Base-by-base conservation (phyloP, 352 stramenopile genomes). In the Thalassiosira livingstoniorum region DNA sequence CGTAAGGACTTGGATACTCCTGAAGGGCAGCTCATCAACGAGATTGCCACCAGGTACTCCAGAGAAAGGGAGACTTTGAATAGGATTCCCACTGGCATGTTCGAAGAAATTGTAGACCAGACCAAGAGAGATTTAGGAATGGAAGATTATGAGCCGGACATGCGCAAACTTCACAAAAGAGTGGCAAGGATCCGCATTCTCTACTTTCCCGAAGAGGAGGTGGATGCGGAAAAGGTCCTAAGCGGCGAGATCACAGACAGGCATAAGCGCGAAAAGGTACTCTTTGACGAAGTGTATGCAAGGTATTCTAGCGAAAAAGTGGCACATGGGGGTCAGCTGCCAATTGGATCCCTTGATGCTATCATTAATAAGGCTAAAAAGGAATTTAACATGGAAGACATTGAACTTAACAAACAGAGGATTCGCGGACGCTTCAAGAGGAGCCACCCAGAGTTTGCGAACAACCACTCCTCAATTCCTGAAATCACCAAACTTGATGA, bases 21-120 rank as follows among this genome's bases (percentile, higher is more conserved):
- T 31, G 77, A 85, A 42, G 54, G 29, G 2, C n/a, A 18, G n/a
- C 39, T 83, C n/a, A 35, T 74, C 3, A 18, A 67, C n/a, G 66
- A 78, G 43, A 74, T 83, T 31, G 39, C 45, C 35, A 27, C 37
- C 10, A 55, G 75, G 27, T 85, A 79, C 27, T 25, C 23, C 13
- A 60, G 18, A 3, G 62, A 37, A 23, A 62, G 64, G 5, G 47
- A 75, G 13, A 57, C 23, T 23, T 53, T 37, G 4, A 11, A 7
- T 7, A 53, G 72, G 2, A 54, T 83, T n/a, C 61, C 77, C 53
- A 80, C 43, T n/a, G 64, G 77, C 15, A 29, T 23, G 11, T 60
- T 80, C 21, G 63, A 79, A 53, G 21, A 39, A 27, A 85, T 79
- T n/a, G 64, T 80, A 43, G 77, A 63, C 2, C 23, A 80, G 13